Percentiles rank a stretch among this genome's conserved stretches.
Conservation (phyloP, 2,329 filamentous ascomycete species). For the Arthrobotrys sinensis region DNA sequence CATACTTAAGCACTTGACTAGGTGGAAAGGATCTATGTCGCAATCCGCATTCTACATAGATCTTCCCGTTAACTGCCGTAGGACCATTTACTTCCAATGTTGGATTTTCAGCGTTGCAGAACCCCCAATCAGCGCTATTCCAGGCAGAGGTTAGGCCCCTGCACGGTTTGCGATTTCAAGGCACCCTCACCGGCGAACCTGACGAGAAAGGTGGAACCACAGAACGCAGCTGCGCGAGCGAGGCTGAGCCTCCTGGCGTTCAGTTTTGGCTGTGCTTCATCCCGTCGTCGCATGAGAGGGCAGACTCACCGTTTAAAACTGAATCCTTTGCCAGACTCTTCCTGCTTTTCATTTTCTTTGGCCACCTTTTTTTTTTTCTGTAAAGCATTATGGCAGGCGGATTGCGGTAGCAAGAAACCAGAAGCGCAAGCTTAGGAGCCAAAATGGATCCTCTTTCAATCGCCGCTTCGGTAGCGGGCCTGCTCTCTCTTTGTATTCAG, state of each 20-base stretch:
- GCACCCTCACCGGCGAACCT: constrained; percentile 39
- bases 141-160: constrained; percentile 25
- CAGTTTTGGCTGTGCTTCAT: not conserved
- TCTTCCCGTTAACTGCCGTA: not conserved
- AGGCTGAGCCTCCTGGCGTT: constrained; percentile 40
- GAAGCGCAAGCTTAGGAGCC: constrained; percentile 33
- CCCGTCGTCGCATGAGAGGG: not conserved
- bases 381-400: constrained; percentile 26
- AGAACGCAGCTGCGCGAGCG: constrained; percentile 16
- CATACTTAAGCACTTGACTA: too few relatives aligned
- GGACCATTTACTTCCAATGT: not conserved
- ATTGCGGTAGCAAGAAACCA: constrained; percentile 44
- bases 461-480: constrained; percentile 50
- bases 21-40: too few relatives aligned
- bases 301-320: constrained; percentile 32
- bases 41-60: not conserved
- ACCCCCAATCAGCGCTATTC: constrained; percentile 13
- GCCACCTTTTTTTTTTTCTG: not conserved
- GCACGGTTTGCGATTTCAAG: constrained; percentile 38
- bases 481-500: constrained; percentile 52
- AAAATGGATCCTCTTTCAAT: constrained; percentile 59
- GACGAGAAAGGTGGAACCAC: not conserved
- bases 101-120: constrained; percentile 35
- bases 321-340: constrained; percentile 38
- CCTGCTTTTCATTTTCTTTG: not conserved